Conservation (phyloP, 2,329 filamentous ascomycete species). For the Phialocephala sp. region DNA sequence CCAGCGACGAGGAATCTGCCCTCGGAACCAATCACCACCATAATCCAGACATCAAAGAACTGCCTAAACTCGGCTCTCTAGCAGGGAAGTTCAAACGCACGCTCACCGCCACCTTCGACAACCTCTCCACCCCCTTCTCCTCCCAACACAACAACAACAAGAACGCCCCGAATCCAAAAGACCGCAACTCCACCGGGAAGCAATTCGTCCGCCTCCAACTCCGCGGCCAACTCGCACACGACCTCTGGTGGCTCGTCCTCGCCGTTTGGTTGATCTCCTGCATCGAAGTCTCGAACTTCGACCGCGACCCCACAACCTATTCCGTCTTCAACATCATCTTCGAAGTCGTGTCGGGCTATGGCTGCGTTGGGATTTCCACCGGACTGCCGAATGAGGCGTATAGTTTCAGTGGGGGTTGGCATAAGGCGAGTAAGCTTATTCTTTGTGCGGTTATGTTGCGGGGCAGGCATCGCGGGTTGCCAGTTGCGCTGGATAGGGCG, state of each 20-base stretch:
- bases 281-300: conserved; percentile 63
- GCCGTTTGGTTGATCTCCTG: conserved; percentile 64
- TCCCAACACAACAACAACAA: conserved; percentile 9
- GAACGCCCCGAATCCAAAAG: too few species aligned
- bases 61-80: conserved; percentile 20
- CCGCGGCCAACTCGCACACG: conserved; percentile 68
- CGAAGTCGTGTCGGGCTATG: conserved; percentile 63
- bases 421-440: conserved; percentile 61
- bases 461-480: conserved; percentile 61
- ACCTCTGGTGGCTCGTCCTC: conserved; percentile 69
- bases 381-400: conserved; percentile 59
- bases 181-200: conserved; percentile 10
- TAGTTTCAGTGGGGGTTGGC: conserved; percentile 61
- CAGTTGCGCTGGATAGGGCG: conserved; percentile 61
- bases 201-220: conserved; percentile 52
- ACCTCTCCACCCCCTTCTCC: conserved; percentile 12
- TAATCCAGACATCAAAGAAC: neutral
- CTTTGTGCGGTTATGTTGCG: conserved; percentile 62
- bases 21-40: neutral
- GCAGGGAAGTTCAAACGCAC: conserved; percentile 22
- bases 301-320: conserved; percentile 55
- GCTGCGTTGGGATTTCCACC: conserved; percentile 65
- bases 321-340: conserved; percentile 66
- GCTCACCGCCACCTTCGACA: conserved; percentile 10
- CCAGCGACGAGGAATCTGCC: conserved; percentile 2